Base-by-base conservation (phyloP, 225 moss, liverwort and hornwort genomes). In the Marchantia polymorpha region DNA sequence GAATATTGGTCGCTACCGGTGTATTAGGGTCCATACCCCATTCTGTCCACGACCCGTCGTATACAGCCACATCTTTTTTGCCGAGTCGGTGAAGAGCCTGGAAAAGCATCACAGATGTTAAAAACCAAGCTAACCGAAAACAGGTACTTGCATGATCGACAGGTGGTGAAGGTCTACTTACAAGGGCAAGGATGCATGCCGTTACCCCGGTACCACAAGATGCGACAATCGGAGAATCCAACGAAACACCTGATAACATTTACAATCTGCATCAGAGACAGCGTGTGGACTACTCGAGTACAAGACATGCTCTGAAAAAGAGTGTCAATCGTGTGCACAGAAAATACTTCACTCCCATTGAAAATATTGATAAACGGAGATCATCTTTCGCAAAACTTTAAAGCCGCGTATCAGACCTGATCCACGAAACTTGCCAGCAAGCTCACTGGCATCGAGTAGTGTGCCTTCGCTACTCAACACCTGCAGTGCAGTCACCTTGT, bases 41-140 rank as follows among this genome's bases (percentile, higher is more conserved):
- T 76, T 99, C 99, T 70, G 99, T 93, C 99, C 99, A 99, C 50
- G 99, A 95, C 11, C 99, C 99, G 67, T 99, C 99, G 30, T 99
- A 99, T 12, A 99, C 91, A 55, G 99, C 86, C 53, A 99, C 87
- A 59, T 91, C 89, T 46, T 81, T 74, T 78, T 79, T 91, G 65
- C 99, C 95, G 23, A 94, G 84, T 7, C 90, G 88, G 83, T 91
- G 85, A 58, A 99, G 92, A 83, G 95, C 99, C 96, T 97, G 88
- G 72, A 64, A 7, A 47, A 60, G 9, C 17, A 3, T 69, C 9
- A 7, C 29, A 52, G 30, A 13, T 27, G 64, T 49, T 27, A 25
- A 12, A 22, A 29, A 58, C 16, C 67, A 54, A 1, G 26, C 12
- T 64, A 14, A 23, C 25, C n/a, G 3, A 63, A 16, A 27, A 26